Conservation (phyloP, 2,329 filamentous ascomycete species). For the Alternaria sp. region DNA sequence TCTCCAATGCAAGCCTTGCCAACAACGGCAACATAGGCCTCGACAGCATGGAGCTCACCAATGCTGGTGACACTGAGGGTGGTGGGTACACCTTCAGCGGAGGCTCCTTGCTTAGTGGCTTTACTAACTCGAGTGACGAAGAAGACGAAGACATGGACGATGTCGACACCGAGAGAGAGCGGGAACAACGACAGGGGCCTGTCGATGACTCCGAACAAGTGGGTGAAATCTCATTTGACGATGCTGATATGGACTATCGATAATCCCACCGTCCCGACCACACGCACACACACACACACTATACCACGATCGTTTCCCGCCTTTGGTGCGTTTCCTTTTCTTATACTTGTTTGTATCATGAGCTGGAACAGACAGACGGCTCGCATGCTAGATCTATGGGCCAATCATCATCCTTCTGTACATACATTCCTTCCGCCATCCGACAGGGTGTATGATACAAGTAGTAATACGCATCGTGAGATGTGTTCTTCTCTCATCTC, state of each 20-base stretch:
- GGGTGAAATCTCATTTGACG: constrained; percentile 70
- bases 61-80: constrained; percentile 71
- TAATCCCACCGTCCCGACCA: constrained; percentile 51
- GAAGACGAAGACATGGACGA: constrained; percentile 95
- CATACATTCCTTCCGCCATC: constrained; percentile 38
- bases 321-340: constrained; percentile 52
- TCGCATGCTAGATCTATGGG: constrained; percentile 19
- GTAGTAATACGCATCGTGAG: constrained; percentile 44
- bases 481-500: constrained; percentile 29
- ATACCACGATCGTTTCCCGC: constrained; percentile 45
- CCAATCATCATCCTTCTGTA: constrained; percentile 31
- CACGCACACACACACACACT: constrained; percentile 21
- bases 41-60: constrained; percentile 71
- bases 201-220: constrained; percentile 69
- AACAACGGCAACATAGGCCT: constrained; percentile 65
- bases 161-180: constrained; percentile 73
- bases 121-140: constrained; percentile 93
- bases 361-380: constrained; percentile 13
- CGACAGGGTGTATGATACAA: constrained; percentile 38
- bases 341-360: constrained; percentile 24
- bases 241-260: constrained; percentile 68
- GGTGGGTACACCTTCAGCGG: constrained; percentile 77
- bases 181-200: constrained; percentile 53
- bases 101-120: constrained; percentile 82
- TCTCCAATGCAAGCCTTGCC: constrained; percentile 83